These are phyloP conservation scores for Quercus suber DNA, from an alignment of 306 rosid species.

Conservation along the genomic window DNA sequence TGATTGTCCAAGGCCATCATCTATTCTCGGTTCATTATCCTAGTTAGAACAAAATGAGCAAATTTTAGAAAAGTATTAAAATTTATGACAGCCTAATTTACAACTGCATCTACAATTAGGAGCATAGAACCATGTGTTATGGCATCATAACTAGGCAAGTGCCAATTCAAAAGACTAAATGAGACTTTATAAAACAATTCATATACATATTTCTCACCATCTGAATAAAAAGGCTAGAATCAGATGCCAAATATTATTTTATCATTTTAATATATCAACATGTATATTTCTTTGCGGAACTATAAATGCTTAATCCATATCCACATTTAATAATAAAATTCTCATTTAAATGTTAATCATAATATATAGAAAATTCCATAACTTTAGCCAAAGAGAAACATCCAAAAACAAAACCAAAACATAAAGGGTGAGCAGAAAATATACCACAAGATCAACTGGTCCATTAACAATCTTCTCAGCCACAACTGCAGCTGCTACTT, in stretches of 20 bases:
- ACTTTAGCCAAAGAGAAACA: not conserved
- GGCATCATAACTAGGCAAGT: not conserved
- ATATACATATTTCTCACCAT: too few relatives aligned
- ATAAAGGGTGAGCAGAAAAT: conserved; percentile 7
- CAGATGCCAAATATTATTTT: not conserved
- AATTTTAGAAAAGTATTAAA: conserved; percentile 12
- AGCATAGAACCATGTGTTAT: not conserved
- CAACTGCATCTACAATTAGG: not conserved
- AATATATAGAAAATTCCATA: not conserved
- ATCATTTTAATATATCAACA: conserved; percentile 2
- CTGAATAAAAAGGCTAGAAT: too few relatives aligned
- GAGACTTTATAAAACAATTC: not conserved
- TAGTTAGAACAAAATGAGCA: conserved; percentile 19
- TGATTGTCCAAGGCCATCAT: conserved; percentile 34
- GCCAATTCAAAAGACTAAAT: not conserved
- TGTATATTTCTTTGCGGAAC: not conserved
- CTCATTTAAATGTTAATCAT: not conserved
- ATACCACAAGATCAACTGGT: conserved; percentile 36
- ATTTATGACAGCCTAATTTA: not conserved
- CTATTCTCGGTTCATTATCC: conserved; percentile 32
- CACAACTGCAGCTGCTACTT: conserved; percentile 27
- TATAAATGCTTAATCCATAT: conserved; percentile 2
- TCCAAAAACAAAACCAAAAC: not conserved
- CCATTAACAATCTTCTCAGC: conserved; percentile 33
- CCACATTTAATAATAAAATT: conserved; percentile 6